Conservation (phyloP, 352 stramenopile species). For the Pythium oligandrum region DNA sequence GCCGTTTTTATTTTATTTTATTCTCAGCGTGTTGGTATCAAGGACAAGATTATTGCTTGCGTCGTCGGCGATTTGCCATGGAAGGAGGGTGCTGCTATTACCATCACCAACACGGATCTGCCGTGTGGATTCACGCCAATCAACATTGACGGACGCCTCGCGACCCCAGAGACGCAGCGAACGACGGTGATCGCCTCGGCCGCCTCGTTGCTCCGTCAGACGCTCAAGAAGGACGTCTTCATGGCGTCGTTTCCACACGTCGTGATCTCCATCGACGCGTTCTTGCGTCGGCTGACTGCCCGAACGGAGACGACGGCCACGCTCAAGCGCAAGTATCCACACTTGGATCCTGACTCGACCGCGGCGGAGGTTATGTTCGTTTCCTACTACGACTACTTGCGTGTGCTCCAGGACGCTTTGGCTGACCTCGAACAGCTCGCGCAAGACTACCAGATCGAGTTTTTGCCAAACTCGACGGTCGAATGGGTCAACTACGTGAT, state of each 20-base stretch:
- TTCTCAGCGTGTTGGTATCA: slow-evolving; percentile 41
- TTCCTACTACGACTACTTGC: slow-evolving; percentile 67
- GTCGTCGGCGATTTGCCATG: slow-evolving; percentile 51
- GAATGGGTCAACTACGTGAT: slow-evolving; percentile 52
- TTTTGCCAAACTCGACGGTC: slow-evolving; percentile 27
- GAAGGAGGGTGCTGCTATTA: slow-evolving; percentile 18
- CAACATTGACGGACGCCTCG: slow-evolving; percentile 50
- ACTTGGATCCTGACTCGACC: slow-evolving; percentile 23
- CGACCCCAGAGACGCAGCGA: slow-evolving; percentile 33
- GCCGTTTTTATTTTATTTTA: not conserved
- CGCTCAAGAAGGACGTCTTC: slow-evolving; percentile 50
- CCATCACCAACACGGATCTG: slow-evolving; percentile 35
- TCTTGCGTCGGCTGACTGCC: slow-evolving; percentile 36
- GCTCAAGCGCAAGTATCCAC: slow-evolving; percentile 47
- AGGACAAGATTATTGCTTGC: slow-evolving; percentile 70
- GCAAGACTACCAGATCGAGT: slow-evolving; percentile 42
- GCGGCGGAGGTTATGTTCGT: slow-evolving; percentile 17
- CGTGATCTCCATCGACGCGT: slow-evolving; percentile 45
- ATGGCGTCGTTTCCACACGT: slow-evolving; percentile 44
- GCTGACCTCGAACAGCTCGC: slow-evolving; percentile 48
- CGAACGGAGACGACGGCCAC: slow-evolving; percentile 26
- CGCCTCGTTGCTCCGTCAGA: slow-evolving; percentile 46
- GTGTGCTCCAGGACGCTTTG: slow-evolving; percentile 40
- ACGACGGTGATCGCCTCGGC: slow-evolving; percentile 55
- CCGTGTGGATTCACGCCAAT: slow-evolving; percentile 47